Conservation (phyloP, 495 filamentous ascomycete species). For the Hypoxylon crocopeplum region DNA sequence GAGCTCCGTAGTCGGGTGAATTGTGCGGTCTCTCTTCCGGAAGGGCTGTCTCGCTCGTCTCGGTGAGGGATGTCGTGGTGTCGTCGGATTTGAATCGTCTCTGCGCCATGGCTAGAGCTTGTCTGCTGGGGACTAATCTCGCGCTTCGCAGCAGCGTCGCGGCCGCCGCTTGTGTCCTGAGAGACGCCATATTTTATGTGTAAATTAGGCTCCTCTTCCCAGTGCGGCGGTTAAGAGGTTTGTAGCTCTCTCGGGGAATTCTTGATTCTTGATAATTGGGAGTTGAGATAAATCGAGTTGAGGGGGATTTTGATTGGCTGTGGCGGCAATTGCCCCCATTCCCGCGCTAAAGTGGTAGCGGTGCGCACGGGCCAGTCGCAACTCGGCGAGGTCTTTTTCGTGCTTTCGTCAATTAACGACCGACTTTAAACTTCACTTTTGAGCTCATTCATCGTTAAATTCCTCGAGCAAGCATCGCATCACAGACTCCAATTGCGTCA, state of each 20-base stretch:
- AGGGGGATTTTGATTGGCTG: constrained; percentile 39
- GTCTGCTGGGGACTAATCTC: constrained; percentile 40
- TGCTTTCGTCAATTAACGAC: constrained; percentile 31
- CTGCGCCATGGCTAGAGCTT: constrained; percentile 47
- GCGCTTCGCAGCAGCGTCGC: constrained; percentile 54
- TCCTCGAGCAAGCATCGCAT: constrained; percentile 29
- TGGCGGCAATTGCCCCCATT: constrained; percentile 30
- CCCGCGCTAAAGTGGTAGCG: constrained; percentile 7
- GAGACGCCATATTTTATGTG: constrained; percentile 46
- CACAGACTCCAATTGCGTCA: constrained; percentile 36
- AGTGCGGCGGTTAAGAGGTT: constrained; percentile 2
- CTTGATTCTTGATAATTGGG: not conserved
- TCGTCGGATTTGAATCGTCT: constrained; percentile 55
- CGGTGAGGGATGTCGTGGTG: constrained; percentile 40
- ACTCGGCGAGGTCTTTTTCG: constrained; percentile 46
- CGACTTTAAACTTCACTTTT: constrained; percentile 31
- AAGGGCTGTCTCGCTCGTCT: constrained; percentile 29
- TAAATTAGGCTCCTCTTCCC: constrained; percentile 3
- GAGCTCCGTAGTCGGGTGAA: constrained; percentile 79
- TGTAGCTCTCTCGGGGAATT: not conserved
- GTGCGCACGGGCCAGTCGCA: constrained; percentile 23
- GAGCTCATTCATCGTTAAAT: constrained; percentile 39
- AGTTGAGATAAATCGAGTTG: constrained; percentile 21
- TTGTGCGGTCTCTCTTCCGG: constrained; percentile 57
- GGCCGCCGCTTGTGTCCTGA: constrained; percentile 51